Conservation (phyloP, 139 green algal species). For the Asterochloris erici region DNA sequence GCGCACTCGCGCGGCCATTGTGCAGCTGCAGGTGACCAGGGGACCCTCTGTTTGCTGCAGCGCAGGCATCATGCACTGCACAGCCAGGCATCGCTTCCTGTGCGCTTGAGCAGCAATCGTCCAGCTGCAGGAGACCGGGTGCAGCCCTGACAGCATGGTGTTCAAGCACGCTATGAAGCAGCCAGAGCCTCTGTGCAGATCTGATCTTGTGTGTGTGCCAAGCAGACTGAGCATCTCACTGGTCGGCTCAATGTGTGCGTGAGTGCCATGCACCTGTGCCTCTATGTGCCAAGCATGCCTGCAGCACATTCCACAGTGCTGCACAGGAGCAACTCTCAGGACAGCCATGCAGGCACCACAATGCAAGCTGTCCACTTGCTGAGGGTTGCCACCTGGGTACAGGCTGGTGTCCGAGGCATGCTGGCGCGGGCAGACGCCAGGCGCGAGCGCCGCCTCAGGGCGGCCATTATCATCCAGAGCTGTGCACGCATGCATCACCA, state of each 20-base stretch:
- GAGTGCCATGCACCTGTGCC: no score
- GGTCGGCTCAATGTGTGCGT: no score
- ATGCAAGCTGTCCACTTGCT: no score
- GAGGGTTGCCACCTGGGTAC: background rate
- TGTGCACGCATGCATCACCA: slow-evolving; percentile 25
- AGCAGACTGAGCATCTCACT: no score
- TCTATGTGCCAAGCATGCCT: no score
- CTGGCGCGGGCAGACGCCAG: slow-evolving; percentile 42
- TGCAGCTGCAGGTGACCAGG: slow-evolving; percentile 45
- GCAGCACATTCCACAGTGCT: no score
- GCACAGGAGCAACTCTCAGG: no score
- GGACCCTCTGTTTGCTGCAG: background rate
- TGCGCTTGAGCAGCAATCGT: background rate
- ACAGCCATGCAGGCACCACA: no score
- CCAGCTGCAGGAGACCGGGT: background rate
- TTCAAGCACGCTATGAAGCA: background rate
- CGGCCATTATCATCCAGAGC: slow-evolving; percentile 57
- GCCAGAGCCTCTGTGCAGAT: no score
- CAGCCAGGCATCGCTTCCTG: background rate
- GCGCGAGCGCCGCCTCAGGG: slow-evolving; percentile 32
- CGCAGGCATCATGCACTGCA: background rate
- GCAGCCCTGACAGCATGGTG: background rate
- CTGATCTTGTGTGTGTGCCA: no score
- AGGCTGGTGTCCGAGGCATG: slow-evolving; percentile 49
- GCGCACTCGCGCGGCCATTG: slow-evolving; percentile 11